Base-by-base conservation (phyloP, 2,329 filamentous ascomycete species). In the Albophoma yamanashiensis region DNA sequence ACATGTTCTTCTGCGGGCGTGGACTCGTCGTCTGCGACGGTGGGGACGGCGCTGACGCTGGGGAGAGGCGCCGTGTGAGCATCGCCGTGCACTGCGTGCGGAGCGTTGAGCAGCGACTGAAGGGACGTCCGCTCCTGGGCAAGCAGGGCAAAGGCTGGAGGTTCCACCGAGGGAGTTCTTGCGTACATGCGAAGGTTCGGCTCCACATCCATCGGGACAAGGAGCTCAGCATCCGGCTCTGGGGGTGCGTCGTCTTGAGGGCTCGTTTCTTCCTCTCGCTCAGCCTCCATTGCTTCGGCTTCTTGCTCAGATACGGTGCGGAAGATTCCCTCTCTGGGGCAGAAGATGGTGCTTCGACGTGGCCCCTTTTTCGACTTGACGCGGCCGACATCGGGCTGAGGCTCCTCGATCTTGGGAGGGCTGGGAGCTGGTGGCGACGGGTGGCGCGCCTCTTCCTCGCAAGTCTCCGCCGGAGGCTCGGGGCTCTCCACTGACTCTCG, bases 271-370 rank as follows among this genome's bases (percentile, higher is more conserved):
- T 64, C 66, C 45, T 68, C 66, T 27, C 68, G 64, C 47, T 71
- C 68, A 0, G 68, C 70, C 60, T 78, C 73, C 60, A 79, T 69
- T 6, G 74, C 75, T 22, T 77, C 75, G 14, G 79, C 76, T 61
- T 83, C 80, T 61, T 80, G 74, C 64, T 83, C 78, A 1, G 83
- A 82, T 53, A 86, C 73, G 2, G 83, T 84, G 56, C 82, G 80
- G 68, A 88, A 87, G 59, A 84, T 82, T 56, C 85, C 87, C 67
- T 87, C 79, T 22, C 81, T 79, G 6, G 86, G 83, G 15, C 84
- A 80, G 65, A 88, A 83, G 59, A 86, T 78, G 43, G 80, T 82
- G 67, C 77, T 82, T 34, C 69, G 80, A 64, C 76, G 79, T 60
- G 72, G 75, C 66, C 70, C 77, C 58, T 75, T 73, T 59, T 68